Percentiles rank a stretch among this genome's conserved stretches.
Evolutionary conservation across 75 land plant species (phyloP).

Genomic region (Picea sitchensis): DNA sequence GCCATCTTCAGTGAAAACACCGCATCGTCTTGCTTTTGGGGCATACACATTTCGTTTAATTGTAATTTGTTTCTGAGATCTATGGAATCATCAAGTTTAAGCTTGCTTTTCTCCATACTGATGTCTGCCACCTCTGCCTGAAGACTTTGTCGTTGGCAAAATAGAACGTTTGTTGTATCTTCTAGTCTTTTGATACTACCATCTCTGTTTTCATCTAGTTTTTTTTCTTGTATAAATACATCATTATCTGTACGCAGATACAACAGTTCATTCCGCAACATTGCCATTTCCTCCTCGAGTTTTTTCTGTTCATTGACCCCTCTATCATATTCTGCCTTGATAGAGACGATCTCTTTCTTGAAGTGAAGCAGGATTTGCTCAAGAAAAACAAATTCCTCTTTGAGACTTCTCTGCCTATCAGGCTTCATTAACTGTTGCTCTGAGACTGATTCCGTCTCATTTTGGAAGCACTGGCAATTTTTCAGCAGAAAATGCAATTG

Average conservation of each 20-base stretch:
- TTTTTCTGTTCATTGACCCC: neutral
- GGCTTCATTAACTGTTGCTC: neutral
- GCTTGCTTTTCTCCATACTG: neutral
- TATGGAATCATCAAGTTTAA: neutral
- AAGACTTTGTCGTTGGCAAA: neutral
- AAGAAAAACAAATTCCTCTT: neutral
- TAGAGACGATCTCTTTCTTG: neutral
- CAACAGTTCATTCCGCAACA: neutral
- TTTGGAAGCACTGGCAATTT: neutral
- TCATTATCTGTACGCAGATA: neutral
- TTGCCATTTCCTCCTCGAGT: slow-evolving; percentile 3
- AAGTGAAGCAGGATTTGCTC: neutral
- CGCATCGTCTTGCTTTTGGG: too few species aligned
- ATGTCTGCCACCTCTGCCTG: neutral
- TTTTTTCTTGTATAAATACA: neutral
- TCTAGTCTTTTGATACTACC: neutral
- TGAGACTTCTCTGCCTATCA: neutral
- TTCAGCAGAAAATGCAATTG: neutral
- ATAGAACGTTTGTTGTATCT: neutral
- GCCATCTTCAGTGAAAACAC: too few species aligned
- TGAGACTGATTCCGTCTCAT: neutral
- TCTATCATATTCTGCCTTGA: neutral
- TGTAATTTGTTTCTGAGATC: too few species aligned
- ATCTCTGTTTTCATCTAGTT: neutral
- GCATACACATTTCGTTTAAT: too few species aligned